These are phyloP conservation scores for Pyricularia sp. DNA, from an alignment of 2,329 filamentous ascomycete genomes.

Conservation along the genomic window DNA sequence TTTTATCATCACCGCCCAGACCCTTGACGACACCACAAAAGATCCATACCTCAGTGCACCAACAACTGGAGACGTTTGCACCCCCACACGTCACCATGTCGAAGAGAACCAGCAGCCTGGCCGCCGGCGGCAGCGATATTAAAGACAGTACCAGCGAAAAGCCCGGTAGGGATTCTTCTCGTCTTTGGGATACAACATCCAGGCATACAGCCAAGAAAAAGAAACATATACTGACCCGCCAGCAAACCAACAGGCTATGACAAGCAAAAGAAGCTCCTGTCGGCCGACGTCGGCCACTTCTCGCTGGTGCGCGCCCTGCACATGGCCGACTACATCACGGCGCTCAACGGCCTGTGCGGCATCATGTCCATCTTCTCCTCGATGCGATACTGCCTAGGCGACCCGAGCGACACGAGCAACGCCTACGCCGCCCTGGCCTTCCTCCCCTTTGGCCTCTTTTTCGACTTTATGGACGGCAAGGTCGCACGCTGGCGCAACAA, in stretches of 20 bases:
- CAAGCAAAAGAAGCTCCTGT: slow-evolving; percentile 68
- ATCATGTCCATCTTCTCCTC: slow-evolving; percentile 95
- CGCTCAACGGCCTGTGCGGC: slow-evolving; percentile 76
- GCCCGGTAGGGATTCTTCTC: background rate
- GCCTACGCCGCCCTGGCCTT: slow-evolving; percentile 78
- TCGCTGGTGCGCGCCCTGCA: slow-evolving; percentile 61
- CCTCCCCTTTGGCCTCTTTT: slow-evolving; percentile 89
- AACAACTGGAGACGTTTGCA: background rate
- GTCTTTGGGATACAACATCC: background rate
- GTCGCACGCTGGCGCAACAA: slow-evolving; percentile 95
- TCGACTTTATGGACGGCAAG: slow-evolving; percentile 96
- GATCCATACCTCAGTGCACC: background rate
- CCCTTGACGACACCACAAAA: background rate
- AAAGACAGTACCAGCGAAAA: background rate
- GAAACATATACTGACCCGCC: background rate
- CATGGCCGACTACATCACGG: slow-evolving; percentile 74
- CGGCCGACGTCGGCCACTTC: slow-evolving; percentile 64
- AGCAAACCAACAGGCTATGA: slow-evolving; percentile 30
- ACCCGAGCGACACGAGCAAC: slow-evolving; percentile 54
- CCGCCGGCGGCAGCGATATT: slow-evolving; percentile 10
- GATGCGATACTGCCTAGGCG: slow-evolving; percentile 80
- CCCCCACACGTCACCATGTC: slow-evolving; percentile 9
- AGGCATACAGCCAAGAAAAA: background rate
- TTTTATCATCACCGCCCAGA: background rate
- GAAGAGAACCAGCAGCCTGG: slow-evolving; percentile 8